Conservation (phyloP, 2,329 filamentous ascomycete genomes). For the Cordyceps fumosorosea region DNA sequence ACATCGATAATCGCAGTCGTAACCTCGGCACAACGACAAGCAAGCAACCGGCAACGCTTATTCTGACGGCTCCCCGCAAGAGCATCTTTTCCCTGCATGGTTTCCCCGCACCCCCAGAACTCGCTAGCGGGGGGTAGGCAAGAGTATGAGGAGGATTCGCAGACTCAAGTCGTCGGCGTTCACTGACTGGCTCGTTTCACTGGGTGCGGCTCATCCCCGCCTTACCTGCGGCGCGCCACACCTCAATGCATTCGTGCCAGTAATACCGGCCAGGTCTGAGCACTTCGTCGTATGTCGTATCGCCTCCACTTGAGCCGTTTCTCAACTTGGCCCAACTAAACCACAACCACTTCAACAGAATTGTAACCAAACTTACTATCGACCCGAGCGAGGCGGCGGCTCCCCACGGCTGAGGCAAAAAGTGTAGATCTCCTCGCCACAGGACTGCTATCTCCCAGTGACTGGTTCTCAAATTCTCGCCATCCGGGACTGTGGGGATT, state of each 20-base stretch:
- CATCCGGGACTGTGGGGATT: no score
- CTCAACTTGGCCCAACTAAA: neutral
- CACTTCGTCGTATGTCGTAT: slow-evolving; percentile 9
- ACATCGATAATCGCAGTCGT: neutral
- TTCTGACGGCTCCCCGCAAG: neutral
- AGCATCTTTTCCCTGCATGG: neutral
- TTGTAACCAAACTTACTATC: no score
- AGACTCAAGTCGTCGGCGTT: neutral
- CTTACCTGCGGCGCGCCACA: neutral
- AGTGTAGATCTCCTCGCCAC: no score
- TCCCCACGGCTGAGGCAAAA: no score
- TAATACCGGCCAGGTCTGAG: neutral
- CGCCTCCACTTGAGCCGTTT: slow-evolving; percentile 7
- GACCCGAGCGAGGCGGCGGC: no score
- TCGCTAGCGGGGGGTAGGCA: neutral
- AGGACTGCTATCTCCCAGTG: no score
- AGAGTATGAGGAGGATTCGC: neutral
- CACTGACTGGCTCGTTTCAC: neutral
- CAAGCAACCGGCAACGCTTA: neutral
- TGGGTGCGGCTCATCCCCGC: neutral
- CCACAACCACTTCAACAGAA: no score
- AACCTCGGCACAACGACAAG: neutral
- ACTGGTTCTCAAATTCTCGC: no score
- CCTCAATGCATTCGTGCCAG: neutral
- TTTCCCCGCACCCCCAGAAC: slow-evolving; percentile 5